Evolutionary conservation across 352 stramenopile species (phyloP), one percentile per base, ranked within the genome.

Genomic region (Globisporangium irregulare): DNA sequence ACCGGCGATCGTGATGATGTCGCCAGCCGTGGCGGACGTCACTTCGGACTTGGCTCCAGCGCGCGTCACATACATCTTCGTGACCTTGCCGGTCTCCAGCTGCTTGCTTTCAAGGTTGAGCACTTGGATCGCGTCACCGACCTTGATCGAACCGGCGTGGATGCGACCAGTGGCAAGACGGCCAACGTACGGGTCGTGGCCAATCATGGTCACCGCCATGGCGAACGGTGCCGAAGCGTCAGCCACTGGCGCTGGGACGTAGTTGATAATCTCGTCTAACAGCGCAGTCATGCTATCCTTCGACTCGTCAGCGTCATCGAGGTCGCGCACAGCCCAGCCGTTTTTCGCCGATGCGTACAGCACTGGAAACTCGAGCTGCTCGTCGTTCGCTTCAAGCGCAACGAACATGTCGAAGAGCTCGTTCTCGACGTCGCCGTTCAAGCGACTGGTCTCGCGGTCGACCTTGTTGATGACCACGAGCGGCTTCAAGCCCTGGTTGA

Each of bases 391-490:
- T 65, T 95, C 89, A 55, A 99, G 84, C 4, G 87, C 84, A 43
- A 98, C 94, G 74, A 99, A 99, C 68, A 99, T 93, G 73, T 99
- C 97, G 74, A 99, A 97, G 12, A 99, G 78, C 72, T 99, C 92
- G 71, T 98, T 97, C 83, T 99, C 96, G 36, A 99, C 97, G 61
- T 99, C 94, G 24, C 87, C 87, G 64, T 98, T 97, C 34, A 91
- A 77, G 22, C 95, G 84, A 27, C 87, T 94, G 34, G 97, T 97
- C 34, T 93, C 75, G 27, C 96, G 87, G 77, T 99, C 97, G 38
- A 98, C 94, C 86, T 99, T 99, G 86, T 99, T 99, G 61, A 99
- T 86, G 22, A 99, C 95, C 22, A 99, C 96, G 10, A 99, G 79
- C 18, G 96, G 95, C 73, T 96, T 95, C 3, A 99, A 74, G 32